Percentiles rank a stretch among this genome's conserved stretches.
phyloP scores from a whole-genome alignment of 1,284 basidiomycete genomes.

The Fomitopsis palustris region DNA sequence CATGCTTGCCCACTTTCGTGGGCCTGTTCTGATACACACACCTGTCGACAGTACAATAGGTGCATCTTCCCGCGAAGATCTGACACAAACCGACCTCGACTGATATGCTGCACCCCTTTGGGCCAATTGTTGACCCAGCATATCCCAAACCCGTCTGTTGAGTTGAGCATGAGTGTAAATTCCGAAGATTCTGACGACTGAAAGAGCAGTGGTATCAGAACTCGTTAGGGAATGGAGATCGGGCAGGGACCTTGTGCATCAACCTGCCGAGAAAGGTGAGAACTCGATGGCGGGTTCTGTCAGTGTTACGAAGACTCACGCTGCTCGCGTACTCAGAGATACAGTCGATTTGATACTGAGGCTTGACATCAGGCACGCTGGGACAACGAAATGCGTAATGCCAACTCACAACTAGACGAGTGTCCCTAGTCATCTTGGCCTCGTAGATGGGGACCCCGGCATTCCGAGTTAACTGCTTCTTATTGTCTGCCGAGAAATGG shows the following conservation, averaged over 20 bases:
- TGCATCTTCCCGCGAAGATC: not conserved
- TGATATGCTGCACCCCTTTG: conserved; percentile 53
- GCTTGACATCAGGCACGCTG: not conserved
- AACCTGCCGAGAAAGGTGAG: not conserved
- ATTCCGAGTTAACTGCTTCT: conserved; percentile 52
- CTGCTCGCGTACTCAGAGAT: conserved; percentile 45
- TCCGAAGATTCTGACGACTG: conserved; percentile 58
- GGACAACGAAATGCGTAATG: not conserved
- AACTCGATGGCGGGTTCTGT: not conserved
- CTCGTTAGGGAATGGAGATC: conserved; percentile 35
- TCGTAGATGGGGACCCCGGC: conserved; percentile 55
- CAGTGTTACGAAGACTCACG: conserved; percentile 38
- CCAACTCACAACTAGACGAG: conserved; percentile 53
- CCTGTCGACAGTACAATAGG: not conserved
- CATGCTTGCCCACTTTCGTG: conserved; percentile 33
- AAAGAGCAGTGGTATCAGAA: not conserved
- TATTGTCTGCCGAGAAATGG: conserved; percentile 64
- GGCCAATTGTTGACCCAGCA: conserved; percentile 46
- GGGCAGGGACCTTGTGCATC: conserved; percentile 41
- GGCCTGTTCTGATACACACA: conserved; percentile 36
- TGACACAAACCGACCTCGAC: conserved; percentile 7
- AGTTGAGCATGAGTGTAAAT: conserved; percentile 61
- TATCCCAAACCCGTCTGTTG: conserved; percentile 52
- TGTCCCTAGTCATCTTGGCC: conserved; percentile 61
- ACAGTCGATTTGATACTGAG: conserved; percentile 64